Evolutionary conservation across 805 yeast genomes (phyloP).

Genomic region (Sugiyamaella chiloensis): DNA sequence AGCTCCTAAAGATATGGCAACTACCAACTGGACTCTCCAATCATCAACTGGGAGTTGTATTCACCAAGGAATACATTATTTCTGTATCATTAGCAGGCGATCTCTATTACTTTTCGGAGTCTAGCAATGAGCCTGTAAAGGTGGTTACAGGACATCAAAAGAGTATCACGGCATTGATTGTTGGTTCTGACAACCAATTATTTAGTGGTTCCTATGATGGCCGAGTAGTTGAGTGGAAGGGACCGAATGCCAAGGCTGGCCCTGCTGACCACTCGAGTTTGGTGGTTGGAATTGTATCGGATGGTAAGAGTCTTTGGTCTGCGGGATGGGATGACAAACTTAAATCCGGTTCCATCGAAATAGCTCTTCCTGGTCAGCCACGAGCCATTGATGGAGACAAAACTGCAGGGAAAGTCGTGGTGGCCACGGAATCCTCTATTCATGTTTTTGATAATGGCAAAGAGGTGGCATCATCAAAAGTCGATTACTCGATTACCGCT

Average conservation of each 20-base stretch:
- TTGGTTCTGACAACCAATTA: conserved; percentile 31
- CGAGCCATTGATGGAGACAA: conserved; percentile 38
- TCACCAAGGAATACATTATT: conserved; percentile 56
- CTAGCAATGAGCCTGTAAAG: conserved; percentile 33
- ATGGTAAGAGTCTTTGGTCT: conserved; percentile 41
- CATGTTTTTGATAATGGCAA: conserved; percentile 35
- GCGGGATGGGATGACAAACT: conserved; percentile 89
- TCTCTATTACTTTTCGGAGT: conserved; percentile 53
- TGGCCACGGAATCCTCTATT: conserved; percentile 44
- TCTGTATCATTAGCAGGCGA: conserved; percentile 73
- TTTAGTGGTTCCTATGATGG: conserved; percentile 85
- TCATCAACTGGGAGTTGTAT: conserved; percentile 79
- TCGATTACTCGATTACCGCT: conserved; percentile 45
- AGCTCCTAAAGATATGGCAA: conserved; percentile 49
- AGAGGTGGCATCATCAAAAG: conserved; percentile 28
- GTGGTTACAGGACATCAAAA: conserved; percentile 76
- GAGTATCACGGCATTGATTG: conserved; percentile 61
- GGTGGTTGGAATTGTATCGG: conserved; percentile 51
- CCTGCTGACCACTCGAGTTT: conserved; percentile 59
- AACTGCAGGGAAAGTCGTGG: conserved; percentile 36
- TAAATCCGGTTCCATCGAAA: conserved; percentile 35
- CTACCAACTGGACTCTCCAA: conserved; percentile 48
- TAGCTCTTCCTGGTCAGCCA: conserved; percentile 49
- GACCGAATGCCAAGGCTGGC: conserved; percentile 33
- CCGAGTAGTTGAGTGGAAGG: conserved; percentile 57